Evolutionary conservation across 2,329 filamentous ascomycete species (phyloP).

Genomic region (Aureobasidium subglaciale): DNA sequence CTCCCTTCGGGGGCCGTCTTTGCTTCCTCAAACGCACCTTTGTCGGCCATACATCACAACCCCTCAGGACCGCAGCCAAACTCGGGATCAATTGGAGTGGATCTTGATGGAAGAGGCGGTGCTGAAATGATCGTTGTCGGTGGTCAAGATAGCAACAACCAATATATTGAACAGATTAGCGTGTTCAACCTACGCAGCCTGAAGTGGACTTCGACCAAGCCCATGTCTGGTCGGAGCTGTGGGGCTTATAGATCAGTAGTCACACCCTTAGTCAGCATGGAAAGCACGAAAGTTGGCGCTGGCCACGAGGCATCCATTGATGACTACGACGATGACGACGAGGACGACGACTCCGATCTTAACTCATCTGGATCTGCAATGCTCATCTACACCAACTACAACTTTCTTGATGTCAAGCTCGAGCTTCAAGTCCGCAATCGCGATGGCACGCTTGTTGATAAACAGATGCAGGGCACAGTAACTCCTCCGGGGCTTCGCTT

Average conservation of each 20-base stretch:
- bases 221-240: slow-evolving; percentile 75
- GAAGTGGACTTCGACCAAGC: slow-evolving; percentile 88
- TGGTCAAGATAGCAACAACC: slow-evolving; percentile 93
- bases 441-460: slow-evolving; percentile 78
- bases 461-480: slow-evolving; percentile 77
- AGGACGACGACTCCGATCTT: slow-evolving; percentile 17
- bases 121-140: slow-evolving; percentile 97
- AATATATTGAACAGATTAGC: slow-evolving; percentile 98
- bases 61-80: slow-evolving; percentile 75
- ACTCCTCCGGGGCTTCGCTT: slow-evolving; percentile 91
- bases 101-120: slow-evolving; percentile 82
- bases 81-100: slow-evolving; percentile 78
- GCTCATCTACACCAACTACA: slow-evolving; percentile 99
- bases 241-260: slow-evolving; percentile 95
- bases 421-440: slow-evolving; percentile 83
- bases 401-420: slow-evolving; percentile 93
- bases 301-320: slow-evolving; percentile 31
- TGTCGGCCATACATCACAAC: slow-evolving; percentile 86
- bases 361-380: slow-evolving; percentile 54
- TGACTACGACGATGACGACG: slow-evolving; percentile 30
- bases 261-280: slow-evolving; percentile 65
- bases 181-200: slow-evolving; percentile 93
- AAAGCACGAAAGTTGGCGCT: slow-evolving; percentile 60
- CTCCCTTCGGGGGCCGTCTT: slow-evolving; percentile 83
- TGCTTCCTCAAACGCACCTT: slow-evolving; percentile 71